These are phyloP conservation scores for Pseudogymnoascus sp. DNA, from an alignment of 2,329 filamentous ascomycete species.

Conservation along the genomic window DNA sequence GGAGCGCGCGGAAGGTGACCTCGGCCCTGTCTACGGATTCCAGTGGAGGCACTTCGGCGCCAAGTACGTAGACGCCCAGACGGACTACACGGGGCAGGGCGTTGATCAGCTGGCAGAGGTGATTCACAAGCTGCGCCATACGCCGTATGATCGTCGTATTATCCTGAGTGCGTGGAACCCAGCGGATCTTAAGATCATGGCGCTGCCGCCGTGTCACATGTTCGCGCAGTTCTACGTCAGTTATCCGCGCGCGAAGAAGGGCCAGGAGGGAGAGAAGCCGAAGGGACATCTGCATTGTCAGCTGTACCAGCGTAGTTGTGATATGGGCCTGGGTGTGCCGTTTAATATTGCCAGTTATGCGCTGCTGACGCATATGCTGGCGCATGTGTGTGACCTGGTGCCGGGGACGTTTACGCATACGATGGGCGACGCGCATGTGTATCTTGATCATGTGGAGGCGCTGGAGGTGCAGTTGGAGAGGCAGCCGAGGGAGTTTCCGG, in stretches of 20 bases:
- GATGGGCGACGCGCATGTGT: slow-evolving; percentile 98
- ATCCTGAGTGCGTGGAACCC: slow-evolving; percentile 95
- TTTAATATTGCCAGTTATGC: slow-evolving; percentile 98
- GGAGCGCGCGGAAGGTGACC: slow-evolving; percentile 77
- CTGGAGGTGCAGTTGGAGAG: slow-evolving; percentile 71
- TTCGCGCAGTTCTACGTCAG: slow-evolving; percentile 74
- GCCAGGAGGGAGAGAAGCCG: slow-evolving; percentile 31
- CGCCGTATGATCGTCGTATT: slow-evolving; percentile 82
- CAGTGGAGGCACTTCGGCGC: slow-evolving; percentile 99
- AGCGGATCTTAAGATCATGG: slow-evolving; percentile 77
- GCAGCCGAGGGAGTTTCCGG: slow-evolving; percentile 74
- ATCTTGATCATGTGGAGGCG: slow-evolving; percentile 85
- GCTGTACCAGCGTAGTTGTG: slow-evolving; percentile 87
- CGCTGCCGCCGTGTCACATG: slow-evolving; percentile 91
- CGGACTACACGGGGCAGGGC: slow-evolving; percentile 80
- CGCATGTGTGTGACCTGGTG: slow-evolving; percentile 73
- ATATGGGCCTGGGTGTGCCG: slow-evolving; percentile 94
- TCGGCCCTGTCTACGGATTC: slow-evolving; percentile 95
- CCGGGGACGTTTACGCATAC: slow-evolving; percentile 87
- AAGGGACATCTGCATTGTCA: slow-evolving; percentile 76
- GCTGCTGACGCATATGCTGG: slow-evolving; percentile 89
- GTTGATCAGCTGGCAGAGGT: slow-evolving; percentile 90
- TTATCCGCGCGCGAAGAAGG: slow-evolving; percentile 21
- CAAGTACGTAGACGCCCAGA: slow-evolving; percentile 67
- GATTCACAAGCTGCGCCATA: slow-evolving; percentile 74